Base-by-base conservation (phyloP, 441 rosid genomes). In the Adansonia gregorii region DNA sequence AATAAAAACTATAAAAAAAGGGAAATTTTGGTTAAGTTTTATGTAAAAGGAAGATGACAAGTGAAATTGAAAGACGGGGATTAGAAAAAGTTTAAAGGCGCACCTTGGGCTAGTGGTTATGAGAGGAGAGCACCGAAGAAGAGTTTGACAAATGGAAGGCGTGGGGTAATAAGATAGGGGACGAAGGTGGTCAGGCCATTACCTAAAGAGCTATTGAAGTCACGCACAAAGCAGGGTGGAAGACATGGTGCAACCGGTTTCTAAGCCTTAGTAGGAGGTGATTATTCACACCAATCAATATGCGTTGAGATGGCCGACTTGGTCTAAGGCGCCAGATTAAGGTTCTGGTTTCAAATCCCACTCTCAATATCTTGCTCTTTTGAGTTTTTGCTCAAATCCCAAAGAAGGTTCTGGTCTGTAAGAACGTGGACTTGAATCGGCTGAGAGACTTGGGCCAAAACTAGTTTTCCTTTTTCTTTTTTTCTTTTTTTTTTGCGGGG, bases 301-400 rank as follows among this genome's bases (percentile, higher is more conserved):
- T n/a, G n/a, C n/a, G 11, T 51, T 10, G 59, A n/a, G 20, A 14
- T 92, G 98, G 93, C 95, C 97, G 97, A 97, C 97, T 88, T 93
- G 97, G 97, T 90, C 97, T 90, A 90, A 91, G 94, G 98, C 94
- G 97, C 98, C 97, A 93, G 95, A 90, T 91, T 93, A 90, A 93
- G 98, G 97, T 83, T 87, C 88, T 83, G 92, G 90, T 85, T n/a
- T n/a, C n/a, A n/a, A n/a, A n/a, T n/a, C n/a, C n/a, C n/a, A n/a
- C n/a, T n/a, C n/a, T n/a, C n/a, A n/a, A n/a, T n/a, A n/a, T n/a
- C n/a, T n/a, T 27, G 35, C 35, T 27, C 2, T 27, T 27, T 27
- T 27, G 35, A 27, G 35, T 27, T 27, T 27, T 27, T 27, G 35
- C 35, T 27, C 35, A 27, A 27, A 27, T 27, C 35, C 35, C 35